Evolutionary conservation across 768 basidiomycete species (phyloP).

Genomic region (Austroboletus eburneus): DNA sequence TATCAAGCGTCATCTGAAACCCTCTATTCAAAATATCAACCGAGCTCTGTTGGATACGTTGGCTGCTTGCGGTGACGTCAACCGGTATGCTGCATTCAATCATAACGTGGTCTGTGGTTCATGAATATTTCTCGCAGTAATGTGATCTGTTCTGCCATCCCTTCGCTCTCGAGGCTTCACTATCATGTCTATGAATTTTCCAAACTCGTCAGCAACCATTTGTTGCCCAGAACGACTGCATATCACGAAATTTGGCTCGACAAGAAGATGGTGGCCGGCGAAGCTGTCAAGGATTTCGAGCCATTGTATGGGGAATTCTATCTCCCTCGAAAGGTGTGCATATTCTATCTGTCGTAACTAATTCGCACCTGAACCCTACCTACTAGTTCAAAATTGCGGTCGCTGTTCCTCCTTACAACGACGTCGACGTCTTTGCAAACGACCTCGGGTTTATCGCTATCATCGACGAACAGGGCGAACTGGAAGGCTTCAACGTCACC

Average conservation of each 20-base stretch:
- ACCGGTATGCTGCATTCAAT: conserved; percentile 49
- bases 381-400: conserved; percentile 97
- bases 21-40: conserved; percentile 96
- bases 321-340: conserved; percentile 83
- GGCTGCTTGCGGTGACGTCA: conserved; percentile 98
- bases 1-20: conserved; percentile 94
- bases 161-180: conserved; percentile 84
- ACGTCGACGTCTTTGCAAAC: conserved; percentile 92
- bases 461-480: conserved; percentile 64
- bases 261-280: conserved; percentile 93
- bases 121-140: conserved; percentile 56
- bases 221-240: conserved; percentile 86
- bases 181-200: conserved; percentile 79
- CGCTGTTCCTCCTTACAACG: conserved; percentile 94
- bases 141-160: conserved; percentile 88
- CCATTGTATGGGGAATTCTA: conserved; percentile 98
- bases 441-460: conserved; percentile 98
- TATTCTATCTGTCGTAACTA: neutral
- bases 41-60: conserved; percentile 86
- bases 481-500: conserved; percentile 91
- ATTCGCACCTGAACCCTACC: neutral
- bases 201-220: conserved; percentile 75
- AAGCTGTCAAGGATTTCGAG: conserved; percentile 90
- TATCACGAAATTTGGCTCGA: conserved; percentile 99
- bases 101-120: neutral